Conservation (phyloP, 768 basidiomycete species). For the Pleurotus ostreatus region DNA sequence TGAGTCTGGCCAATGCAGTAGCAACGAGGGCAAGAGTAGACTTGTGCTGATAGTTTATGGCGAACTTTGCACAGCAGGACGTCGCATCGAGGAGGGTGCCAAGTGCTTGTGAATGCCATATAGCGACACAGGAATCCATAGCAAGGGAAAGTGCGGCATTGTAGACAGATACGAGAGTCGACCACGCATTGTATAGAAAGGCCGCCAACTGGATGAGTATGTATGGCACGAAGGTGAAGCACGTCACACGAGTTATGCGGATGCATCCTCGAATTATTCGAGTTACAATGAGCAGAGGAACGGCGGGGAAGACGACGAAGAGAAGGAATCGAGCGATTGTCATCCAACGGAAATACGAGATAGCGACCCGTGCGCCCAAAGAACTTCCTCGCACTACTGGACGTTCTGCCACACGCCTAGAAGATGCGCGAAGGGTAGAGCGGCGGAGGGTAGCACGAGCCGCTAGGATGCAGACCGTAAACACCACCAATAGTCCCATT, state of each 20-base stretch:
- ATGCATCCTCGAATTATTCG: not conserved
- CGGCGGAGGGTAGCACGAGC: no score
- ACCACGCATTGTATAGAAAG: not conserved
- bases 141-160: no score
- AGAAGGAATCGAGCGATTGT: no score
- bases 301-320: not conserved
- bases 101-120: not conserved
- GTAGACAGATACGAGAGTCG: no score
- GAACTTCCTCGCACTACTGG: no score
- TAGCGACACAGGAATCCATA: not conserved
- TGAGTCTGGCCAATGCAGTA: not conserved
- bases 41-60: not conserved
- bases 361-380: no score
- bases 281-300: not conserved
- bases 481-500: no score
- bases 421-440: no score
- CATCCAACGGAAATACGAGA: no score
- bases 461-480: no score
- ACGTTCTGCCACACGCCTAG: no score
- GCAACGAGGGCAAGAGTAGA: not conserved
- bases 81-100: not conserved
- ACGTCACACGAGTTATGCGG: not conserved
- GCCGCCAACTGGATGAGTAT: not conserved
- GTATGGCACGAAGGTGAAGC: not conserved
- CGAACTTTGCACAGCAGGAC: not conserved